These are phyloP conservation scores for Yarrowia bubula DNA, from an alignment of 805 yeast genomes.

Conservation along the genomic window DNA sequence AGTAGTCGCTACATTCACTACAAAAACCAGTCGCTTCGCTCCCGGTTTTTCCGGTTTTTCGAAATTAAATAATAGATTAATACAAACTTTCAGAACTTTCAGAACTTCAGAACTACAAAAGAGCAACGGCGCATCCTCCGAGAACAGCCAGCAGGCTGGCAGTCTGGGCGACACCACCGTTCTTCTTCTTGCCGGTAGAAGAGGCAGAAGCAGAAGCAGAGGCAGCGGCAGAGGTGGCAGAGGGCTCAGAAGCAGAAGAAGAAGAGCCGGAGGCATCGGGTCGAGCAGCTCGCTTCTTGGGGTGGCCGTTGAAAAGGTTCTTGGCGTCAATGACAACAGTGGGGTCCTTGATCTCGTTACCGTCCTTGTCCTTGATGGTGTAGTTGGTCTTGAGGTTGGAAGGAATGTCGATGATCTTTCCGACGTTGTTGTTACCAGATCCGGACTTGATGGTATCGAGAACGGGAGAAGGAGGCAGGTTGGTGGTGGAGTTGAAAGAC, in stretches of 20 bases:
- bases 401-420: conserved; percentile 37
- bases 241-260: conserved; percentile 28
- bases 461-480: conserved; percentile 43
- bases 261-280: conserved; percentile 28
- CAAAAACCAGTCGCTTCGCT: neutral
- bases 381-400: conserved; percentile 35
- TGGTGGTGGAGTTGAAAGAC: conserved; percentile 36
- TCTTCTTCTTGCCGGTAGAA: conserved; percentile 28
- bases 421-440: conserved; percentile 42
- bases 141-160: conserved; percentile 11
- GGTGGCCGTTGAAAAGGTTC: conserved; percentile 34
- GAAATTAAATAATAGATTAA: neutral
- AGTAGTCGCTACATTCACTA: too few species aligned
- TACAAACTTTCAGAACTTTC: too few species aligned
- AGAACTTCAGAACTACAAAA: neutral
- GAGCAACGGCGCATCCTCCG: conserved; percentile 1
- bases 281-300: conserved; percentile 28
- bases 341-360: conserved; percentile 36
- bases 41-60: neutral
- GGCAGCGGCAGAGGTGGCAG: conserved; percentile 30
- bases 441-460: conserved; percentile 40
- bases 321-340: conserved; percentile 32
- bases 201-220: conserved; percentile 30
- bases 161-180: conserved; percentile 29
- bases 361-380: conserved; percentile 37